Percentiles rank a stretch among this genome's conserved stretches.
These are phyloP conservation scores for Penicillium soppii DNA, from an alignment of 495 filamentous ascomycete genomes.

Conservation along the genomic window DNA sequence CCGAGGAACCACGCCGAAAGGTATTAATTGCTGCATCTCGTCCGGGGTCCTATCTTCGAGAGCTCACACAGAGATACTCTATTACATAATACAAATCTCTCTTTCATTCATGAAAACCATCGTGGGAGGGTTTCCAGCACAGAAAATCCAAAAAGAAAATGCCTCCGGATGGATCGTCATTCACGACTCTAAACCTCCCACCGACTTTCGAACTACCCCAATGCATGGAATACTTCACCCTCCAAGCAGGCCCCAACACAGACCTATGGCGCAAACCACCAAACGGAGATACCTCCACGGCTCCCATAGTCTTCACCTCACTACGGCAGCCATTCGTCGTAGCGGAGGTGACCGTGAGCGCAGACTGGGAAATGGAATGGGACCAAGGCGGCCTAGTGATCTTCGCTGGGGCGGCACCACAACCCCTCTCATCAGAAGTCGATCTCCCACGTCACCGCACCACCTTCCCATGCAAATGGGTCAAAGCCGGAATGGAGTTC, in stretches of 20 bases:
- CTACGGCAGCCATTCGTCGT: slow-evolving; percentile 53
- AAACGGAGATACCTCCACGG: slow-evolving; percentile 54
- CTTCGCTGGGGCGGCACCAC: slow-evolving; percentile 69
- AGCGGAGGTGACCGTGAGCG: slow-evolving; percentile 58
- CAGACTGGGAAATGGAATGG: slow-evolving; percentile 61
- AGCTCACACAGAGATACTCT: too few relatives aligned
- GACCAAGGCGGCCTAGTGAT: slow-evolving; percentile 73
- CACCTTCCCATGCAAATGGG: slow-evolving; percentile 53
- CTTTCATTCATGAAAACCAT: not conserved
- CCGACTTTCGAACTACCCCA: slow-evolving; percentile 44
- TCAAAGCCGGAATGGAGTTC: slow-evolving; percentile 60
- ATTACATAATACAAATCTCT: too few relatives aligned
- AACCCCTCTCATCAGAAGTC: slow-evolving; percentile 30
- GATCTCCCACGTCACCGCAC: slow-evolving; percentile 3
- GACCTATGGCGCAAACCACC: slow-evolving; percentile 55
- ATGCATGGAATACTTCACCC: slow-evolving; percentile 58
- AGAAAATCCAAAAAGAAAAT: slow-evolving; percentile 35
- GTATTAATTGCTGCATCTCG: slow-evolving; percentile 4
- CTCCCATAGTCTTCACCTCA: slow-evolving; percentile 57
- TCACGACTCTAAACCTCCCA: slow-evolving; percentile 52
- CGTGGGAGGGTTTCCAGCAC: not conserved
- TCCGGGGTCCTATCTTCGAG: not conserved
- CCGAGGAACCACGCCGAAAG: not conserved
- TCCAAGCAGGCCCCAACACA: slow-evolving; percentile 56
- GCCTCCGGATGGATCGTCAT: slow-evolving; percentile 52